Conservation (phyloP, 768 basidiomycete genomes). For the Punctularia strigosozonata region DNA sequence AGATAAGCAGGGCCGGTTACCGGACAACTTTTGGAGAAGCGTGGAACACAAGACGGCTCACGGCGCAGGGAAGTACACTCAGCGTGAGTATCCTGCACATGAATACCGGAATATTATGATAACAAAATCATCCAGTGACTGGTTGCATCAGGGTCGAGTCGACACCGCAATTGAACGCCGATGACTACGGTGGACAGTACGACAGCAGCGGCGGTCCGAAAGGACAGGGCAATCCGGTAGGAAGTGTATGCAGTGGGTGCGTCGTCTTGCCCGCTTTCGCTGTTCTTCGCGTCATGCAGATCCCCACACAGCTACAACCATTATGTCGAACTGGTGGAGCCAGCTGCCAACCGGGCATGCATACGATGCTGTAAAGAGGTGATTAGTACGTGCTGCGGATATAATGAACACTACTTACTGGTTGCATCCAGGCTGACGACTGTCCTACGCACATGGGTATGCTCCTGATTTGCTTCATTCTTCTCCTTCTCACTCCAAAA, state of each 20-base stretch:
- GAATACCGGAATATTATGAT: neutral
- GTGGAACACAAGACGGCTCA: conserved; percentile 32
- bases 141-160: conserved; percentile 37
- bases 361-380: conserved; percentile 46
- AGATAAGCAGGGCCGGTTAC: conserved; percentile 30
- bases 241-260: conserved; percentile 39
- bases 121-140: conserved; percentile 26
- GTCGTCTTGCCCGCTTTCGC: conserved; percentile 6
- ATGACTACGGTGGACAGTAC: conserved; percentile 44
- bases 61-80: conserved; percentile 28
- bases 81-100: conserved; percentile 23
- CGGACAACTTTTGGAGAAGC: conserved; percentile 37
- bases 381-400: too few species aligned
- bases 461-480: neutral
- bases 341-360: conserved; percentile 36
- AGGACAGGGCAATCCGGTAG: conserved; percentile 39
- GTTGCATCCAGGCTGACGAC: too few species aligned
- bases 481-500: neutral
- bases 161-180: conserved; percentile 32
- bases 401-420: too few species aligned
- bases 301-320: conserved; percentile 34
- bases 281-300: neutral
- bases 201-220: conserved; percentile 42
- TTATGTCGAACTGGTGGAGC: conserved; percentile 49
- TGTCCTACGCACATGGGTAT: conserved; percentile 40